phyloP scores from a whole-genome alignment of 2,329 filamentous ascomycete species.

The Talaromyces sp. region DNA sequence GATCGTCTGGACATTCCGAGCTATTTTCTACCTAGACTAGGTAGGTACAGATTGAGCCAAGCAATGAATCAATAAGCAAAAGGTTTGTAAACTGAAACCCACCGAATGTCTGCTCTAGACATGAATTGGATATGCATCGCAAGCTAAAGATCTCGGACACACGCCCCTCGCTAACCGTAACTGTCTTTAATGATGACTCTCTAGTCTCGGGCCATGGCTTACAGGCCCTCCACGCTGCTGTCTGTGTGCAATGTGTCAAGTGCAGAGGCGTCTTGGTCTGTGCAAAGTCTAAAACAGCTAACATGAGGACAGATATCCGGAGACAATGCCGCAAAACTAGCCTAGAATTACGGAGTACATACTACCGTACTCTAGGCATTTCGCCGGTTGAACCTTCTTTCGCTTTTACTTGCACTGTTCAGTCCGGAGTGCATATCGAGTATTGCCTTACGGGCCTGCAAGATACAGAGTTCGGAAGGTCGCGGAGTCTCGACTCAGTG shows the following conservation, averaged over 20 bases:
- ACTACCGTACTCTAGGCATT: not conserved
- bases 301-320: not conserved
- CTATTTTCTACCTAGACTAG: not conserved
- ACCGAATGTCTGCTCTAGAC: not conserved
- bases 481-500: not conserved
- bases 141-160: not conserved
- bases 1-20: not conserved
- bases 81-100: not conserved
- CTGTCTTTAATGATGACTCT: not conserved
- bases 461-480: not conserved
- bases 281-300: constrained; percentile 1
- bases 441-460: not conserved
- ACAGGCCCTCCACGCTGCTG: not conserved
- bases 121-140: not conserved
- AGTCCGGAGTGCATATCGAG: not conserved
- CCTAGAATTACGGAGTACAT: not conserved
- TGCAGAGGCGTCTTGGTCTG: constrained; percentile 5
- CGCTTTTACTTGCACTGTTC: not conserved
- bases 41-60: not conserved
- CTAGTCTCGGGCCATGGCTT: not conserved
- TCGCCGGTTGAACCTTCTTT: not conserved
- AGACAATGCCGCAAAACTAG: not conserved
- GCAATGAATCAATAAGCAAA: not conserved
- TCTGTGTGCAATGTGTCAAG: constrained; percentile 6
- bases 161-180: not conserved